Percentiles rank a stretch among this genome's conserved stretches.
Evolutionary conservation across 495 filamentous ascomycete species (phyloP).

Genomic region (Penicillium robsamsonii): DNA sequence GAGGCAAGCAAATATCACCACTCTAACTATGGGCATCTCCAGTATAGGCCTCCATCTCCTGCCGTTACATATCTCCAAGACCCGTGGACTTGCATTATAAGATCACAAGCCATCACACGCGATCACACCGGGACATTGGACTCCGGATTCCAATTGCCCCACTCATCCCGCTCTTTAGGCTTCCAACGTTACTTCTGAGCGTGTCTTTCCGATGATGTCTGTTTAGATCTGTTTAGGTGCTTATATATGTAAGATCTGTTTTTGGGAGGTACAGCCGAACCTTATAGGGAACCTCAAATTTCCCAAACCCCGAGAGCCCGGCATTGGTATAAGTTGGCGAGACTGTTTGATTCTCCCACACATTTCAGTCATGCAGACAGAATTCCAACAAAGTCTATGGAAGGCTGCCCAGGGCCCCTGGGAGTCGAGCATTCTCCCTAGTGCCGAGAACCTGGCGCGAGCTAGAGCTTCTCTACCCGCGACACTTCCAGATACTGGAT

Average conservation of each 20-base stretch:
- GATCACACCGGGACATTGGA: background rate
- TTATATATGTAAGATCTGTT: slow-evolving; percentile 1
- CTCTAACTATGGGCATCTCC: no score
- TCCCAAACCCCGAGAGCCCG: slow-evolving; percentile 23
- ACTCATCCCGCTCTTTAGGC: background rate
- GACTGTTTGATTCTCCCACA: background rate
- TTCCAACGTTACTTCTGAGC: background rate
- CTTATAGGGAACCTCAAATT: background rate
- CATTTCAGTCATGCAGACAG: slow-evolving; percentile 21
- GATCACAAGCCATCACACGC: no score
- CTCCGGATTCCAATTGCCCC: background rate
- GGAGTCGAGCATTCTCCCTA: slow-evolving; percentile 38
- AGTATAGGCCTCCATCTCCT: background rate
- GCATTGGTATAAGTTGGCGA: slow-evolving; percentile 8
- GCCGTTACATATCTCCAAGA: no score
- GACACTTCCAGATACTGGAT: slow-evolving; percentile 41
- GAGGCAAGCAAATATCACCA: no score
- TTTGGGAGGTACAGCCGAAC: slow-evolving; percentile 22
- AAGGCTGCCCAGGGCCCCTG: slow-evolving; percentile 32
- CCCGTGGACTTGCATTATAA: no score
- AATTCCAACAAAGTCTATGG: slow-evolving; percentile 37
- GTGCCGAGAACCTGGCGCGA: slow-evolving; percentile 27
- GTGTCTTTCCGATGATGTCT: background rate
- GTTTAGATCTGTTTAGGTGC: background rate
- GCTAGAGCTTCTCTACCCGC: slow-evolving; percentile 41